phyloP scores from a whole-genome alignment of 2,329 filamentous ascomycete species.

The Alternaria gansuensis region DNA sequence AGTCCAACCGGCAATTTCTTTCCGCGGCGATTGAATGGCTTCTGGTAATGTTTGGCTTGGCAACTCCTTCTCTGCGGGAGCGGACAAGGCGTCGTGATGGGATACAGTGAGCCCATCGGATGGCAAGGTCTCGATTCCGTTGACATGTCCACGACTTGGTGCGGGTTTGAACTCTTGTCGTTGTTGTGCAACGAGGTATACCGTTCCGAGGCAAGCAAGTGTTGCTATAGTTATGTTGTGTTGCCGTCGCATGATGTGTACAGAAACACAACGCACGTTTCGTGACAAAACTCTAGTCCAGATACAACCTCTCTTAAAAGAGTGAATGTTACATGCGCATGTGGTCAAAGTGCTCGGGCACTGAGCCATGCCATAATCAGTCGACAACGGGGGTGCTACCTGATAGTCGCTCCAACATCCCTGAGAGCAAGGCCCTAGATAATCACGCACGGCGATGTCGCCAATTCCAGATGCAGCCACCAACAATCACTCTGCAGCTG shows the following conservation, averaged over 20 bases:
- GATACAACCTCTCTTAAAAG: slow-evolving; percentile 1
- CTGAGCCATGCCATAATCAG: background rate
- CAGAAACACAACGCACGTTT: background rate
- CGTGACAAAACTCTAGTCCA: background rate
- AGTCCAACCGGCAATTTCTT: background rate
- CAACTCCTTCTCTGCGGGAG: background rate
- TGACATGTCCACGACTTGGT: background rate
- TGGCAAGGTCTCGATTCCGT: slow-evolving; percentile 14
- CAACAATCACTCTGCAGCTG: slow-evolving; percentile 14
- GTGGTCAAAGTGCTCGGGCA: background rate
- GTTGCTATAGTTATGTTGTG: slow-evolving; percentile 21
- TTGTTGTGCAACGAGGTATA: slow-evolving; percentile 12
- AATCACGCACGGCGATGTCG: slow-evolving; percentile 9
- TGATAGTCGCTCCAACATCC: background rate
- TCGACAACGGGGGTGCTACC: background rate
- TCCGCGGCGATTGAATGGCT: background rate
- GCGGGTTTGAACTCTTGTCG: background rate
- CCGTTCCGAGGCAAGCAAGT: slow-evolving; percentile 16
- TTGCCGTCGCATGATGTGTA: slow-evolving; percentile 18
- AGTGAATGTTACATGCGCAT: slow-evolving; percentile 7
- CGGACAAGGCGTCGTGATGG: background rate
- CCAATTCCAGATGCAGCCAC: slow-evolving; percentile 9
- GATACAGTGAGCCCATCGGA: slow-evolving; percentile 5
- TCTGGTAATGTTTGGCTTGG: background rate
- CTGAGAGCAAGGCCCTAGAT: slow-evolving; percentile 3